Evolutionary conservation across 768 basidiomycete species (phyloP).

Genomic region (Leccinum obscurum): DNA sequence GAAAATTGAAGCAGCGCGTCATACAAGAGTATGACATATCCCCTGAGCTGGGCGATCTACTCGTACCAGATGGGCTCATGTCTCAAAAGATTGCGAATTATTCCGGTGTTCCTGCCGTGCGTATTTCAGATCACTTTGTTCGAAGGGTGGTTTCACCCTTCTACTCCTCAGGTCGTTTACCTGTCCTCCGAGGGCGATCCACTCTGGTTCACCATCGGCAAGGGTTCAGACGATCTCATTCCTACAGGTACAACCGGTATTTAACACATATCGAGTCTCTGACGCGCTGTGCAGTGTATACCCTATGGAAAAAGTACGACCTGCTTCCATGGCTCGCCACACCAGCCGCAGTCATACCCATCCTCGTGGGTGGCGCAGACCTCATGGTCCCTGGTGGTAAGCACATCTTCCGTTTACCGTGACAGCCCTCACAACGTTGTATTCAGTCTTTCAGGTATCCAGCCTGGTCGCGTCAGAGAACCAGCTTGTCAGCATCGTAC

Average conservation of each 20-base stretch:
- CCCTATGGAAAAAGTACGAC: slow-evolving; percentile 71
- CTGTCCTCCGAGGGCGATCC: slow-evolving; percentile 66
- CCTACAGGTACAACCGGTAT: slow-evolving; percentile 52
- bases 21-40: slow-evolving; percentile 46
- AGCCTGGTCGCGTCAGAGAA: slow-evolving; percentile 38
- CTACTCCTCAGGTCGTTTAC: slow-evolving; percentile 53
- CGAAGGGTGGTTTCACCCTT: background rate
- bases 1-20: slow-evolving; percentile 66
- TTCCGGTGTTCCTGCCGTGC: slow-evolving; percentile 63
- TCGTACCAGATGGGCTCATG: slow-evolving; percentile 75
- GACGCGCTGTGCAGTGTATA: slow-evolving; percentile 50
- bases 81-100: slow-evolving; percentile 69
- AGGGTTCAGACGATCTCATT: slow-evolving; percentile 63
- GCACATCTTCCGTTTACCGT: slow-evolving; percentile 21
- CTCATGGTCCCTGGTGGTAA: slow-evolving; percentile 86
- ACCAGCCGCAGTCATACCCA: slow-evolving; percentile 66
- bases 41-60: slow-evolving; percentile 60
- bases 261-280: background rate
- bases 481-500: slow-evolving; percentile 64
- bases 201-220: slow-evolving; percentile 76
- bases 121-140: background rate
- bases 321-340: slow-evolving; percentile 74
- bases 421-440: background rate
- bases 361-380: slow-evolving; percentile 78
- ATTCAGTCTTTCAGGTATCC: slow-evolving; percentile 59